These are phyloP conservation scores for Grosmannia clavigera DNA, from an alignment of 2,329 filamentous ascomycete genomes.

Conservation along the genomic window DNA sequence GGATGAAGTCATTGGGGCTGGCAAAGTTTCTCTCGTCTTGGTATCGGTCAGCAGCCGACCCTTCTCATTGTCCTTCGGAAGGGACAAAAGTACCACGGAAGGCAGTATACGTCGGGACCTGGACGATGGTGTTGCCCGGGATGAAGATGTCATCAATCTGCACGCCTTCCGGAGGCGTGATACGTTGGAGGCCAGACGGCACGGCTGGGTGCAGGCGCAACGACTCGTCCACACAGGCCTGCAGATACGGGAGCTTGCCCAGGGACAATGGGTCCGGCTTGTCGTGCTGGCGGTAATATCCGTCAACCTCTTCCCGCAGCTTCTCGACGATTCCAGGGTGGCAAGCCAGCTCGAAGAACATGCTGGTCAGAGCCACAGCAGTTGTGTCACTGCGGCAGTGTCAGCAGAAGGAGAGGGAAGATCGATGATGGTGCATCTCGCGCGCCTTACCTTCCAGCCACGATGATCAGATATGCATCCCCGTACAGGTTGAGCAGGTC, in stretches of 20 bases:
- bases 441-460: slow-evolving; percentile 4
- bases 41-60: not conserved
- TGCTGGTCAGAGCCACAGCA: slow-evolving; percentile 2
- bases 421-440: not conserved
- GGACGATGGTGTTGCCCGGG: slow-evolving; percentile 24
- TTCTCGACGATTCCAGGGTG: slow-evolving; percentile 13
- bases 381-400: slow-evolving; percentile 7
- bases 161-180: slow-evolving; percentile 25
- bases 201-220: slow-evolving; percentile 18
- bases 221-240: slow-evolving; percentile 13
- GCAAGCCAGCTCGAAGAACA: slow-evolving; percentile 9
- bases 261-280: not conserved
- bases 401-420: not conserved
- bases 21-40: slow-evolving; percentile 10
- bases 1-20: slow-evolving; percentile 18
- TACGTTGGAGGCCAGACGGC: slow-evolving; percentile 20
- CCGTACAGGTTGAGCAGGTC: slow-evolving; percentile 1
- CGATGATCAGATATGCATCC: slow-evolving; percentile 6
- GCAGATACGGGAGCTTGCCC: slow-evolving; percentile 14
- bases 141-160: slow-evolving; percentile 20
- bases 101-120: slow-evolving; percentile 13
- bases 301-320: slow-evolving; percentile 20
- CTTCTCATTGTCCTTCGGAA: not conserved
- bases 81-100: not conserved
- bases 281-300: not conserved